Evolutionary conservation across 805 yeast species (phyloP).

Genomic region (Yarrowia bubula): DNA sequence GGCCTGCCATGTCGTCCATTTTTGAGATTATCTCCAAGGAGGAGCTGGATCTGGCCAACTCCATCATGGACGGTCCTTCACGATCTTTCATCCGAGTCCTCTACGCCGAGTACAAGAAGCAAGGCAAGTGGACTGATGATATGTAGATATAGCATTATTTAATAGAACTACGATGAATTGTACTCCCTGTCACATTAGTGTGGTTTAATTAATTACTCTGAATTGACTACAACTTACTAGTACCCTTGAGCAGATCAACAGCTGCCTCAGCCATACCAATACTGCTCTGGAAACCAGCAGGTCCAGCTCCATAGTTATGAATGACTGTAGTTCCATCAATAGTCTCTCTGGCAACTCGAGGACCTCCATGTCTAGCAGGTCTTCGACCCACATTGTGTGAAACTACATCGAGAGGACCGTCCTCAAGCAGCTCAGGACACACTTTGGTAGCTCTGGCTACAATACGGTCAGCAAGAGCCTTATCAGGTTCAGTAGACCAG

Average conservation of each 20-base stretch:
- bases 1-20: slow-evolving; percentile 57
- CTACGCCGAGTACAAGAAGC: slow-evolving; percentile 68
- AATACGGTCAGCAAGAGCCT: slow-evolving; percentile 59
- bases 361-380: slow-evolving; percentile 75
- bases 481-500: slow-evolving; percentile 60
- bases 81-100: slow-evolving; percentile 63
- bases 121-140: slow-evolving; percentile 69
- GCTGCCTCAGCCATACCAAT: slow-evolving; percentile 59
- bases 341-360: slow-evolving; percentile 59
- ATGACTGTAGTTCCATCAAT: slow-evolving; percentile 46
- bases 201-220: too few species aligned
- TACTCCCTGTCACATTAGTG: too few species aligned
- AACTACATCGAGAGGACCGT: slow-evolving; percentile 48
- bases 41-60: slow-evolving; percentile 62
- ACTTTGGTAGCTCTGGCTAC: slow-evolving; percentile 55
- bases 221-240: not conserved
- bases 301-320: slow-evolving; percentile 77
- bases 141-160: slow-evolving; percentile 16
- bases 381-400: slow-evolving; percentile 72
- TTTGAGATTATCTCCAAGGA: slow-evolving; percentile 67
- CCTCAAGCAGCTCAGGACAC: slow-evolving; percentile 42
- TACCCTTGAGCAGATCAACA: slow-evolving; percentile 32
- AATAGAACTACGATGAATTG: too few species aligned
- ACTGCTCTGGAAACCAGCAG: slow-evolving; percentile 74
- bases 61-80: slow-evolving; percentile 66